phyloP scores from a whole-genome alignment of 345 rosid genomes.

The Linum tenue region DNA sequence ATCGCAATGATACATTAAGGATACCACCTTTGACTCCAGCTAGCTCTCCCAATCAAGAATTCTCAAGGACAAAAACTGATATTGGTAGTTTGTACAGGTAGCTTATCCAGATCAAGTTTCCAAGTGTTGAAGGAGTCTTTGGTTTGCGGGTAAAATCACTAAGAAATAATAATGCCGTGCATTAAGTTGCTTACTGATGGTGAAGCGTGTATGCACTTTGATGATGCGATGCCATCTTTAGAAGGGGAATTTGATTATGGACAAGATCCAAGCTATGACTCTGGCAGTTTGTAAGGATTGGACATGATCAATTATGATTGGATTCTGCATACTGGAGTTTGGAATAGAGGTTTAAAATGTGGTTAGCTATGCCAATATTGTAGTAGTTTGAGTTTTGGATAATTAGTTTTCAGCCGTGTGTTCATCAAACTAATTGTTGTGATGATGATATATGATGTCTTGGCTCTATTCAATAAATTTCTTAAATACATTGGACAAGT shows the following conservation, averaged over 20 bases:
- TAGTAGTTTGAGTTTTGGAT: too few relatives aligned
- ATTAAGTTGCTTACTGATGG: conserved; percentile 83
- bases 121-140: conserved; percentile 38
- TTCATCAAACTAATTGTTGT: too few relatives aligned
- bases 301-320: conserved; percentile 88
- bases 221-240: conserved; percentile 83
- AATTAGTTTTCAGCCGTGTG: too few relatives aligned
- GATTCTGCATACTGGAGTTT: conserved; percentile 63
- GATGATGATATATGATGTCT: too few relatives aligned
- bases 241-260: conserved; percentile 20
- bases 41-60: too few relatives aligned
- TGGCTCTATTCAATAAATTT: too few relatives aligned
- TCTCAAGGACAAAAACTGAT: too few relatives aligned
- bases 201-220: conserved; percentile 90
- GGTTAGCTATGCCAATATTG: not conserved
- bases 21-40: too few relatives aligned
- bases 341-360: conserved; percentile 43
- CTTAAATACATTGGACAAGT: too few relatives aligned
- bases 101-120: too few relatives aligned
- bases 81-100: too few relatives aligned
- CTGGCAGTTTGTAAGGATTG: conserved; percentile 51
- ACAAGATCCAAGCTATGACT: conserved; percentile 31
- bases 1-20: too few relatives aligned
- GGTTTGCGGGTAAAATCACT: conserved; percentile 66
- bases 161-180: conserved; percentile 67